Evolutionary conservation across 2,329 filamentous ascomycete species (phyloP), one percentile per base, ranked within the genome.

Genomic region (Cladophialophora psammophila): DNA sequence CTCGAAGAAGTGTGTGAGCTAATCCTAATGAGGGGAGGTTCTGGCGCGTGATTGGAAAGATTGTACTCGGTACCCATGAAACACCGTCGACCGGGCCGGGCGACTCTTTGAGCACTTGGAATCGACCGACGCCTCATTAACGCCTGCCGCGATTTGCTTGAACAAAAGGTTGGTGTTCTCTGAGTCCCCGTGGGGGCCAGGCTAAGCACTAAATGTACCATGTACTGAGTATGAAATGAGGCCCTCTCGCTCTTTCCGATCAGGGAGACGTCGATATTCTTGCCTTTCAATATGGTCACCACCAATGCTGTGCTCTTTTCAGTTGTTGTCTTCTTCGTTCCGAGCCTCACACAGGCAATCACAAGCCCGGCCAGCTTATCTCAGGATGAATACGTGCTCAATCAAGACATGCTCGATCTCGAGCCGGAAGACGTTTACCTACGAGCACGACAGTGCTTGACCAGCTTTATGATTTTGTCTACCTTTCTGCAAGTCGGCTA

Each of bases 211-310:
- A 3, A 26, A 26, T 26, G 26, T 26, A 26, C 26, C 26, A 2
- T 26, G 26, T 26, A 20, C n/a, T 56, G 13, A 4, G 53, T 15
- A 34, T 34, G 26, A 36, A 38, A 56, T 35, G 13, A 56, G 36
- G 53, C 3, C 9, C 53, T 56, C 34, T 12, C 53, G 32, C 53
- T 34, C 31, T 35, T 56, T n/a, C n/a, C n/a, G 12, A 12, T 18
- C 53, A 56, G 53, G 15, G 12, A 34, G 53, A 7, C 10, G 13
- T 55, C 53, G 53, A n/a, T 32, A 6, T n/a, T 55, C 12, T n/a
- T 36, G 53, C 53, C 26, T 32, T 35, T 55, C 53, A 55, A 26
- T 35, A 35, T 55, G 53, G 26, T 55, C 32, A 32, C 26, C 7
- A 32, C 32, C 10, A n/a, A 55, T 55, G 31, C 26, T 15, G 26